These are phyloP conservation scores for Erysimum cheiri DNA, from an alignment of 441 rosid genomes.

Conservation along the genomic window DNA sequence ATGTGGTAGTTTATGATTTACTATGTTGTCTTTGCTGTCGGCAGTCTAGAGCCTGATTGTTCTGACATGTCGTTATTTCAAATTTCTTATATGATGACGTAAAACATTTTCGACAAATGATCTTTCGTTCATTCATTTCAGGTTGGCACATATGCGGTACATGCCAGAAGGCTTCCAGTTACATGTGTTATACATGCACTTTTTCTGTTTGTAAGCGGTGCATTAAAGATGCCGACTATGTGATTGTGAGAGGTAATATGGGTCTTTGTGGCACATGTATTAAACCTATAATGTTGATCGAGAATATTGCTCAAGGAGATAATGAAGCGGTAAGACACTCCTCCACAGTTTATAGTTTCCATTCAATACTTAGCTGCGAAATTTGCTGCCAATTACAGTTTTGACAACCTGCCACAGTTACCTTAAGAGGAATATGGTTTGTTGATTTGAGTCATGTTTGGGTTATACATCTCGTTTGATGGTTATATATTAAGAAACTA, in stretches of 20 bases:
- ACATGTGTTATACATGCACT: constrained; percentile 98
- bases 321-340: constrained; percentile 64
- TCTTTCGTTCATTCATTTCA: constrained; percentile 50
- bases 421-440: constrained; percentile 26
- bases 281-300: constrained; percentile 92
- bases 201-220: constrained; percentile 97
- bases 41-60: constrained; percentile 29
- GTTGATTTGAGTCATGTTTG: constrained; percentile 25
- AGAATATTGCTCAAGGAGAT: constrained; percentile 61
- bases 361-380: constrained; percentile 20
- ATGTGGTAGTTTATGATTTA: constrained; percentile 40
- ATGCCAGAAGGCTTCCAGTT: constrained; percentile 84
- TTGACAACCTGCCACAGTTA: constrained; percentile 31
- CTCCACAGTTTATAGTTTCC: constrained; percentile 17
- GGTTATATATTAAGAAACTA: neutral
- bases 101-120: constrained; percentile 11
- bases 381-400: constrained; percentile 26
- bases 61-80: constrained; percentile 19
- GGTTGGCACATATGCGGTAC: constrained; percentile 94
- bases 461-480: constrained; percentile 28
- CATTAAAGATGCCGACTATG: constrained; percentile 87
- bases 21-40: constrained; percentile 8
- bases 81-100: constrained; percentile 4
- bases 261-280: constrained; percentile 95
- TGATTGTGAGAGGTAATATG: constrained; percentile 80